Evolutionary conservation across 148 eudicot genomes (phyloP).

Genomic region (Dysphania ambrosioides): DNA sequence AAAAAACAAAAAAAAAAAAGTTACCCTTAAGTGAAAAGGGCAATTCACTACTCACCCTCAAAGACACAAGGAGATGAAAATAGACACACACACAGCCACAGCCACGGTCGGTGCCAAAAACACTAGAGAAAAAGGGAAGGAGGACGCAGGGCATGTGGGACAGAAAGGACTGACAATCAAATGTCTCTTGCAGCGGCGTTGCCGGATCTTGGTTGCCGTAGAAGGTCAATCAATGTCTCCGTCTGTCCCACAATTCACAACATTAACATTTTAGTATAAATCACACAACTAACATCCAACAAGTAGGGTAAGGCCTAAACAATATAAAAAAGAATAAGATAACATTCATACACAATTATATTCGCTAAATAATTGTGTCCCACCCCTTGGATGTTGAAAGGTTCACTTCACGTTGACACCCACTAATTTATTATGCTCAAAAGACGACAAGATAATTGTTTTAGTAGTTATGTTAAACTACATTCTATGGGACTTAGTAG

Average conservation of each 20-base stretch:
- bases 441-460: not conserved
- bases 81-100: slow-evolving; percentile 4
- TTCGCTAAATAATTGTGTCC: not conserved
- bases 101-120: not conserved
- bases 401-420: slow-evolving; percentile 1
- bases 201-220: slow-evolving; percentile 96
- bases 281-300: slow-evolving; percentile 1
- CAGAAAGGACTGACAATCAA: slow-evolving; percentile 35
- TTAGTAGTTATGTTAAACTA: slow-evolving; percentile 12
- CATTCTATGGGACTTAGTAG: not conserved
- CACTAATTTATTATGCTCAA: slow-evolving; percentile 15
- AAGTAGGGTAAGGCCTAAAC: not conserved
- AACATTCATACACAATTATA: not conserved
- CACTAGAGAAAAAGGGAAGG: not conserved
- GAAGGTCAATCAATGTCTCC: slow-evolving; percentile 75
- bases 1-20: not conserved
- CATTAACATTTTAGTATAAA: not conserved
- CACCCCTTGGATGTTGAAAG: not conserved
- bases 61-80: not conserved
- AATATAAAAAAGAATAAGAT: not conserved
- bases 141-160: slow-evolving; percentile 11
- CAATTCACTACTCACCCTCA: not conserved
- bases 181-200: slow-evolving; percentile 50
- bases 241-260: slow-evolving; percentile 57
- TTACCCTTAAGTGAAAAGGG: not conserved